Conservation (phyloP, 2,329 filamentous ascomycete genomes). For the Aureobasidium vineae region DNA sequence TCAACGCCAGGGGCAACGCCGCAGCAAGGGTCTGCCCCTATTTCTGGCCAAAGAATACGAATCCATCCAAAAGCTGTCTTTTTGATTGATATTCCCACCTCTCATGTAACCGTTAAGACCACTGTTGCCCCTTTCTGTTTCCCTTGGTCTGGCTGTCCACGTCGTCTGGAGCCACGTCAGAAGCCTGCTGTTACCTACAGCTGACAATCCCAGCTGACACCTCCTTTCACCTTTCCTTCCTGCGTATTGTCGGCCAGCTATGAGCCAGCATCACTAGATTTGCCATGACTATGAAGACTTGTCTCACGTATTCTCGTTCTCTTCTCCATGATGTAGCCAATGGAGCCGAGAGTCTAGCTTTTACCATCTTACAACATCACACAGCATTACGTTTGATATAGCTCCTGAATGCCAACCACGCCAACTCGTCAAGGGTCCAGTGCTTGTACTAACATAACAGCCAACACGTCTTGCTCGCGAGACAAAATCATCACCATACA, state of each 20-base stretch:
- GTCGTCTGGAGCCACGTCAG: neutral
- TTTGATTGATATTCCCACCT: neutral
- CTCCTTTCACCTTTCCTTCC: neutral
- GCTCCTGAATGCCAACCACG: too few species aligned
- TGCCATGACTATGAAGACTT: too few species aligned
- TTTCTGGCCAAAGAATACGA: neutral
- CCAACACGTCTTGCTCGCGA: too few species aligned
- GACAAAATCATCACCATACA: too few species aligned
- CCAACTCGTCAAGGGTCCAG: too few species aligned
- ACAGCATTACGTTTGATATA: too few species aligned
- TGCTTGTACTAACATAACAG: too few species aligned
- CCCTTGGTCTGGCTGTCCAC: neutral
- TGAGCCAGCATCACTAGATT: too few species aligned
- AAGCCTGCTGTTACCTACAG: neutral
- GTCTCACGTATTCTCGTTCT: too few species aligned
- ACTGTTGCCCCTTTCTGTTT: neutral
- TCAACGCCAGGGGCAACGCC: constrained; percentile 18
- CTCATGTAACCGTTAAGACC: neutral
- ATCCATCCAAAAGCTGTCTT: neutral
- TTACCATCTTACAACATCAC: too few species aligned
- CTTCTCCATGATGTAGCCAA: too few species aligned
- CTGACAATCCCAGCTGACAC: neutral
- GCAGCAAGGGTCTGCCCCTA: constrained; percentile 6
- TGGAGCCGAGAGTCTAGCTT: too few species aligned
- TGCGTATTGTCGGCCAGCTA: neutral